Evolutionary conservation across 2,329 filamentous ascomycete genomes (phyloP).

Genomic region (Alternaria panax): DNA sequence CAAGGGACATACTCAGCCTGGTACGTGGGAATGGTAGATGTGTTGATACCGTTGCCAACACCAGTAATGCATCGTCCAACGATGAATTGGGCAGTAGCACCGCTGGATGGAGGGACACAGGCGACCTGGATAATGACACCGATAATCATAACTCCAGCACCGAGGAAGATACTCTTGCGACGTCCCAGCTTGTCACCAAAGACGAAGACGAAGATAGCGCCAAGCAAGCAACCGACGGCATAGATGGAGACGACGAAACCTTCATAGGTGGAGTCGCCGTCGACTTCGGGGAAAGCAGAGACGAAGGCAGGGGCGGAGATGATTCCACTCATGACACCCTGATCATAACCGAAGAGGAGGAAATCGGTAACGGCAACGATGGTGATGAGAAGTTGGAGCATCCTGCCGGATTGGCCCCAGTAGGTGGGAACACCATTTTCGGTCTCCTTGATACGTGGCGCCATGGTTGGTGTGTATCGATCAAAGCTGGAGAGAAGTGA

Average conservation of each 20-base stretch:
- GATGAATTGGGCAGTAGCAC: slow-evolving; percentile 58
- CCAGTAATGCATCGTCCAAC: slow-evolving; percentile 61
- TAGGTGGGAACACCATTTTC: slow-evolving; percentile 38
- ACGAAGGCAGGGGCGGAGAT: slow-evolving; percentile 49
- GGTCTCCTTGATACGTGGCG: slow-evolving; percentile 34
- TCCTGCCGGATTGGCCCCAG: slow-evolving; percentile 40
- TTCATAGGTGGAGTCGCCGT: slow-evolving; percentile 47
- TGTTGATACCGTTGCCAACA: slow-evolving; percentile 63
- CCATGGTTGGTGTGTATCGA: slow-evolving; percentile 31
- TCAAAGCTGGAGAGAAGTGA: slow-evolving; percentile 30
- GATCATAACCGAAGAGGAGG: slow-evolving; percentile 59
- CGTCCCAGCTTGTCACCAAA: slow-evolving; percentile 54
- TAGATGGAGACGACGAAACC: slow-evolving; percentile 61
- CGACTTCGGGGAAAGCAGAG: slow-evolving; percentile 47
- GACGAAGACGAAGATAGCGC: slow-evolving; percentile 50
- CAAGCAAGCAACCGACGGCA: slow-evolving; percentile 57
- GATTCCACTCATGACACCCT: slow-evolving; percentile 53
- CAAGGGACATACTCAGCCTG: slow-evolving; percentile 55
- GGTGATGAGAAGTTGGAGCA: slow-evolving; percentile 46
- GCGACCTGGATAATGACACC: slow-evolving; percentile 52
- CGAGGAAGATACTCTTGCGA: slow-evolving; percentile 53
- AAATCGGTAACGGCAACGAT: slow-evolving; percentile 57
- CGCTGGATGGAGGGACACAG: slow-evolving; percentile 34
- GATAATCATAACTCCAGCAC: slow-evolving; percentile 51
- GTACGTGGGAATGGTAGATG: slow-evolving; percentile 61